Base-by-base conservation (phyloP, 352 stramenopile species). In the Pythium brassicae region DNA sequence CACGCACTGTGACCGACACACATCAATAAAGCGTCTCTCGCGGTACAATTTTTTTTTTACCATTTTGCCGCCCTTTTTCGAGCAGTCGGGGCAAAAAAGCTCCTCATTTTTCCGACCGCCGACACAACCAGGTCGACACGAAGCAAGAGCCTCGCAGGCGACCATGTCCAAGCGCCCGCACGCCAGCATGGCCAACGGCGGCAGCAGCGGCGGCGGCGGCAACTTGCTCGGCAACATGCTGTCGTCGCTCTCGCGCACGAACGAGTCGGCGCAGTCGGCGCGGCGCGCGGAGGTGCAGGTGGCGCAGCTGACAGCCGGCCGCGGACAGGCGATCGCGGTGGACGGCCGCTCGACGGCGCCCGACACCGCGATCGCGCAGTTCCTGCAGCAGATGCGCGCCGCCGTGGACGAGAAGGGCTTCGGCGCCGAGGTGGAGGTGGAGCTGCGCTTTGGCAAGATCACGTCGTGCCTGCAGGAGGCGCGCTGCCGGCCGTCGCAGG, bases 401-500 rank as follows among this genome's bases (percentile, higher is more conserved):
- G 54, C 65, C 37, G 92, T 94, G 55, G 85, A 92, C 53, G 79
- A 88, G 48, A 84, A 89, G 53, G 82, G 81, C 9, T 84, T 89
- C 55, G 81, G 80, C 37, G 78, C 83, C 25, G 78, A 84, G 55
- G 75, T 94, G 19, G 85, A 94, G 64, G 78, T 94, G 14, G 85
- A 94, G 64, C 71, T 93, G 61, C 83, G 85, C 12, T 83, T 94
- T 51, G 85, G 85, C 27, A 81, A 75, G 65, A 89, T 94, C 66
- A 88, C 79, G 44, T 92, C 81, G 44, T 81, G 69, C 52, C 62
- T 92, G 42, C 78, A 90, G 50, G 78, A 89, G 35, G 73, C 78
- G 40, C 78, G 85, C 40, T 94, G 84, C 50, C 74, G 77, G 5
- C 77, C 83, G 15, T 91, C 78, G 1, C 74, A 86, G 49, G 80